phyloP scores from a whole-genome alignment of 2,329 filamentous ascomycete species.

The Dactylellina drechsleri region DNA sequence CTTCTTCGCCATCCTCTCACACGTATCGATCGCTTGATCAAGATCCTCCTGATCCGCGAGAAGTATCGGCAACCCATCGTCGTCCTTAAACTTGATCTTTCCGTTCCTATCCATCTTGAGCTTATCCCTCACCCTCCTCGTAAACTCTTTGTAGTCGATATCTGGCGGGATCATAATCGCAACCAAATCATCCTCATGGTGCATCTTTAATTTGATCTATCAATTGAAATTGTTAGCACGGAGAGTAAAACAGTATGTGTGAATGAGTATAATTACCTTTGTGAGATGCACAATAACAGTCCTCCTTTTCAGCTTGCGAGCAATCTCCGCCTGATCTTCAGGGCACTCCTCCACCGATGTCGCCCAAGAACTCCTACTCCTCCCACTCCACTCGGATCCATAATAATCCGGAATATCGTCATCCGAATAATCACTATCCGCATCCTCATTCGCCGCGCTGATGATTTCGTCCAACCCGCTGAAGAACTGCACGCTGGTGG shows the following conservation, averaged over 20 bases:
- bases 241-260: not conserved
- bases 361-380: conserved; percentile 62
- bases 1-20: conserved; percentile 74
- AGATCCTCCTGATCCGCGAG: conserved; percentile 96
- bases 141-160: conserved; percentile 79
- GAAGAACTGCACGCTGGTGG: conserved; percentile 18
- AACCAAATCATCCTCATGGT: conserved; percentile 83
- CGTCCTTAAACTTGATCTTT: conserved; percentile 88
- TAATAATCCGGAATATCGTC: conserved; percentile 72
- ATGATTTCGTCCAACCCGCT: conserved; percentile 61
- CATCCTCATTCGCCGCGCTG: conserved; percentile 69
- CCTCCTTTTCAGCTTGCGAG: conserved; percentile 63
- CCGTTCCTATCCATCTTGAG: conserved; percentile 82
- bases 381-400: conserved; percentile 60
- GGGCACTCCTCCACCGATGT: conserved; percentile 67
- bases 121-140: conserved; percentile 83
- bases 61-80: conserved; percentile 92
- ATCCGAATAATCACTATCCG: conserved; percentile 67
- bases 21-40: conserved; percentile 81
- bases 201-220: conserved; percentile 87
- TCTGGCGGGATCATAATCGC: conserved; percentile 86
- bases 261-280: conserved; percentile 54
- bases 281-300: conserved; percentile 57
- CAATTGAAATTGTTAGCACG: conserved; percentile 2
- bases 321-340: conserved; percentile 83